phyloP scores from a whole-genome alignment of 1,284 basidiomycete genomes.

The Tausonia pullulans region DNA sequence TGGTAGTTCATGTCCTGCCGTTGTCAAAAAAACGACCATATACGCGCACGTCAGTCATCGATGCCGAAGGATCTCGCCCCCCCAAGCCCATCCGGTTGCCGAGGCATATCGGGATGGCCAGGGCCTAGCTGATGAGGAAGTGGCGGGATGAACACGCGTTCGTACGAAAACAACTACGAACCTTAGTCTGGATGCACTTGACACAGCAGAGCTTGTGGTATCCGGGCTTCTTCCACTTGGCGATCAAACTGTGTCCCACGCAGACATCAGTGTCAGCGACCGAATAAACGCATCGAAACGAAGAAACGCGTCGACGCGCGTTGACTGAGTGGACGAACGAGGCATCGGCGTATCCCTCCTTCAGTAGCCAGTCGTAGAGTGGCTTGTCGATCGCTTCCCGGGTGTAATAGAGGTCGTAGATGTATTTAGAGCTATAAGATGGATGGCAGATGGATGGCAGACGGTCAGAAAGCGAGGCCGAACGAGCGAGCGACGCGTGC shows the following conservation, averaged over 20 bases:
- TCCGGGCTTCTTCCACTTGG: constrained; percentile 98
- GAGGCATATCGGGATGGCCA: too few species aligned
- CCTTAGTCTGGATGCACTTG: constrained; percentile 89
- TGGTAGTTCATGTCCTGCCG: constrained; percentile 95
- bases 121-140: too few species aligned
- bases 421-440: constrained; percentile 47
- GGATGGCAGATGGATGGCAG: too few species aligned
- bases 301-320: not conserved
- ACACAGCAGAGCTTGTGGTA: constrained; percentile 98
- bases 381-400: constrained; percentile 88
- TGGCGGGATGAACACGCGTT: too few species aligned
- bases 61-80: too few species aligned
- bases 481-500: too few species aligned
- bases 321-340: constrained; percentile 54
- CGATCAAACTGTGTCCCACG: constrained; percentile 62
- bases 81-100: too few species aligned
- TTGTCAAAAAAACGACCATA: too few species aligned
- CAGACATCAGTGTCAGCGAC: not conserved
- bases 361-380: constrained; percentile 95
- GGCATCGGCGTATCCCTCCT: constrained; percentile 93
- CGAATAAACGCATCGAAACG: not conserved
- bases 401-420: constrained; percentile 98
- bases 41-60: too few species aligned
- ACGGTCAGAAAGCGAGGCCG: too few species aligned
- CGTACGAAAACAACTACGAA: constrained; percentile 30